phyloP scores from a whole-genome alignment of 1,139 yeast genomes.

The Pichia sp. region DNA sequence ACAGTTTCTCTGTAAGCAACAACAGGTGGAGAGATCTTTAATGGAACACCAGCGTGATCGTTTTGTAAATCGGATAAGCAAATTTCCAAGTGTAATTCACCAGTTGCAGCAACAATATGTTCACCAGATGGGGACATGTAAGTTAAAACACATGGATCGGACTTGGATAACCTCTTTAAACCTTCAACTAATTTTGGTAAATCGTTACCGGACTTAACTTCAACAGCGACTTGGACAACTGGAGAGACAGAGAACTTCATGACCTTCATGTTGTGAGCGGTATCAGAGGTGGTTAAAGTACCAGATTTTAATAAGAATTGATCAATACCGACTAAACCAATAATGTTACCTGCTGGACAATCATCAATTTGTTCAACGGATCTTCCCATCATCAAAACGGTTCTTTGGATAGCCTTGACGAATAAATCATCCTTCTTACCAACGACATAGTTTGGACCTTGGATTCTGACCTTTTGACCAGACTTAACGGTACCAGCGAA shows the following conservation, averaged over 20 bases:
- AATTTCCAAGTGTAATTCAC: conserved; percentile 99
- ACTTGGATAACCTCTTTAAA: conserved; percentile 98
- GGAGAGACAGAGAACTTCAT: conserved; percentile 99
- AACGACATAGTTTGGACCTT: conserved; percentile 99
- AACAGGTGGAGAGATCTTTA: conserved; percentile 95
- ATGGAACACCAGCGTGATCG: conserved; percentile 99
- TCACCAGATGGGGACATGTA: conserved; percentile 93
- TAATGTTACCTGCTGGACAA: conserved; percentile 99
- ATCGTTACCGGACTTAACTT: conserved; percentile 98
- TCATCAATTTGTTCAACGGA: conserved; percentile 96
- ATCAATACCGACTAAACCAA: conserved; percentile 99
- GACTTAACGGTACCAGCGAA: conserved; percentile 99
- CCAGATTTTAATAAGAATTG: conserved; percentile 99
- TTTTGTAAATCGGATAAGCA: conserved; percentile 93
- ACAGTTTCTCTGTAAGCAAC: conserved; percentile 99
- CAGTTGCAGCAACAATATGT: conserved; percentile 99
- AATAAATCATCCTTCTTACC: conserved; percentile 98
- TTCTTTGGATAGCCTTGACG: conserved; percentile 97
- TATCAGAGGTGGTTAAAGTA: conserved; percentile 94
- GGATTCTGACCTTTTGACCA: conserved; percentile 99
- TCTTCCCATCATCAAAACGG: conserved; percentile 99
- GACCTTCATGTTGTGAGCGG: conserved; percentile 99
- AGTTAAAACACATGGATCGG: conserved; percentile 97
- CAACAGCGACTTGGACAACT: conserved; percentile 99
- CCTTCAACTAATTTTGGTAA: conserved; percentile 99